These are phyloP conservation scores for Pyricularia pennisetigena DNA, from an alignment of 2,329 filamentous ascomycete genomes.

Conservation along the genomic window DNA sequence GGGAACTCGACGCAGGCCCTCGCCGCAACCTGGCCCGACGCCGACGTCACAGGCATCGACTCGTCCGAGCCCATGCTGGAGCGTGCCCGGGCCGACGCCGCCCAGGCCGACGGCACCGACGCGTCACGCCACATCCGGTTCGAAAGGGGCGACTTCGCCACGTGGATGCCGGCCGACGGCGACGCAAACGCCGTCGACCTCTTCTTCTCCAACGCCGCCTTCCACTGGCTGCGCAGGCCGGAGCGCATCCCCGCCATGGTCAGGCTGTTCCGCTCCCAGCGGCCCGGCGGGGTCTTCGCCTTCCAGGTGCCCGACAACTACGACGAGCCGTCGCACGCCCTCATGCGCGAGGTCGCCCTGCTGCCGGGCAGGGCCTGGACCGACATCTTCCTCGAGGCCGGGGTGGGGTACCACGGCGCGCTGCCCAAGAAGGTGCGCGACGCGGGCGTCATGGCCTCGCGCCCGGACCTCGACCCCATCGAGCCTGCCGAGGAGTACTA, in stretches of 20 bases:
- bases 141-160: conserved; percentile 31
- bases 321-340: conserved; percentile 32
- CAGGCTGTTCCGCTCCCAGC: conserved; percentile 28
- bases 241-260: conserved; percentile 34
- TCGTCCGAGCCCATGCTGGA: conserved; percentile 44
- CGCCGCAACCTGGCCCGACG: conserved; percentile 32
- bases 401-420: neutral
- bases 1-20: conserved; percentile 47
- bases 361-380: conserved; percentile 10
- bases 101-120: neutral
- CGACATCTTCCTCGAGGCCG: neutral
- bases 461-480: conserved; percentile 42
- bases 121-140: conserved; percentile 11
- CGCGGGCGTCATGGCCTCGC: conserved; percentile 11
- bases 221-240: conserved; percentile 42
- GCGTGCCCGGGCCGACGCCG: conserved; percentile 25
- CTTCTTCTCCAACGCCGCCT: conserved; percentile 46
- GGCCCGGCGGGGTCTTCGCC: conserved; percentile 37
- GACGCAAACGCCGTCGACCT: conserved; percentile 24
- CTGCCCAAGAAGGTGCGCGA: neutral
- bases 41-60: conserved; percentile 40
- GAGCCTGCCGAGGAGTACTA: conserved; percentile 37
- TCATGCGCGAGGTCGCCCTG: conserved; percentile 36
- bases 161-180: conserved; percentile 21
- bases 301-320: conserved; percentile 42